Evolutionary conservation across 1,284 basidiomycete genomes (phyloP).

Genomic region (Ganoderma lucidum): DNA sequence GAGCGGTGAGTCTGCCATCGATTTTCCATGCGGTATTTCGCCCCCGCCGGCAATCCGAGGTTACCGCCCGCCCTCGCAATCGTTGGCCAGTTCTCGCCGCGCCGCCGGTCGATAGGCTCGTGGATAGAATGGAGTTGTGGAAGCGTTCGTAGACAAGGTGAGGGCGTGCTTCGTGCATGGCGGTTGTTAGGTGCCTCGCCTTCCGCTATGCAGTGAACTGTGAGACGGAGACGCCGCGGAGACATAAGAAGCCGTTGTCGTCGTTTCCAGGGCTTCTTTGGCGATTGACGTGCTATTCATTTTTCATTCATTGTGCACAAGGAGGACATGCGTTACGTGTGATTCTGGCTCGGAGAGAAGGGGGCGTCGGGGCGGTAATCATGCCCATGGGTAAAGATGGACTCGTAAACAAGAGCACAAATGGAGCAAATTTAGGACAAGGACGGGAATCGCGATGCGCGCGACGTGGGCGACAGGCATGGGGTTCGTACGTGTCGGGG

Average conservation of each 20-base stretch:
- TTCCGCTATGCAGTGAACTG: background rate
- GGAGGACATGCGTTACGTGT: background rate
- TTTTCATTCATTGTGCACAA: background rate
- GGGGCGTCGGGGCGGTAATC: background rate
- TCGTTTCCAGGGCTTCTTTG: background rate
- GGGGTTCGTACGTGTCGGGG: background rate
- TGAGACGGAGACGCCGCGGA: conserved; percentile 1
- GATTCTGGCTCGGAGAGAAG: background rate
- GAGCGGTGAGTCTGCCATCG: background rate
- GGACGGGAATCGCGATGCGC: background rate
- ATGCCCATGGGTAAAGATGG: background rate
- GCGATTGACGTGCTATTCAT: background rate
- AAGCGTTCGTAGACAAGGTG: background rate
- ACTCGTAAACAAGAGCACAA: background rate
- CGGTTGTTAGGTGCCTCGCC: background rate
- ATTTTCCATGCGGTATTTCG: background rate
- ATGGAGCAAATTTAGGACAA: background rate
- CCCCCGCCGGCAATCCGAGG: background rate
- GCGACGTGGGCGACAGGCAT: background rate
- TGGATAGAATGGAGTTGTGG: background rate
- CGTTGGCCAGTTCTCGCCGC: background rate
- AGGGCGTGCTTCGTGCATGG: conserved; percentile 5
- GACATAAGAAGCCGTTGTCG: background rate
- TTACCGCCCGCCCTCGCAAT: background rate
- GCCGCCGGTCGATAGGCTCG: conserved; percentile 5